Base-by-base conservation (phyloP, 139 green algal genomes). In the Protoeuglena noctilucae region DNA sequence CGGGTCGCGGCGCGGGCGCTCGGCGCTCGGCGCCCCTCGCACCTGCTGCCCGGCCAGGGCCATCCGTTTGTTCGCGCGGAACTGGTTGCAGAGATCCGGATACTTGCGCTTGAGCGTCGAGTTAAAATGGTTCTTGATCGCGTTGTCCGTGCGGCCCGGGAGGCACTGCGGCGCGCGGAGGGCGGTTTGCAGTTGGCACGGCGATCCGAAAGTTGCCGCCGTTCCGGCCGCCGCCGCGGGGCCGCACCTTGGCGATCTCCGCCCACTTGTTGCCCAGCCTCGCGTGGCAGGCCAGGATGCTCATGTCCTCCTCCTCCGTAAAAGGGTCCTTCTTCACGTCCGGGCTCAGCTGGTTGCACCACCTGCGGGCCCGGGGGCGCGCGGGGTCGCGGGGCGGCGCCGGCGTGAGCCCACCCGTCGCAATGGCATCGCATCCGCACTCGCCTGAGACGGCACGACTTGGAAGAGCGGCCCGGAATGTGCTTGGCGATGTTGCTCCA, bases 251-350 rank as follows among this genome's bases (percentile, higher is more conserved):
- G 34, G 34, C 34, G 34, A 43, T 43, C 9, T 43, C 34, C 34
- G 34, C 34, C 34, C 34, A 43, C 9, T 12, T 7, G 60, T 77
- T 77, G 22, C 71, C 71, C 14, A 62, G 31, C 48, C 53, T 43
- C 12, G 22, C 24, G 57, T 81, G 72, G 34, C 27, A 61, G 26
- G 57, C 54, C 34, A 71, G 55, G 22, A 73, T 40, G 43, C 9
- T 54, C n/a, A 16, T 26, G 39, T 72, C 72, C 60, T 83, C 75
- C 54, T 77, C 69, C 17, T 57, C 31, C 1, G 56, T 70, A 61
- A 77, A 83, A 1, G 67, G 61, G 19, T 73, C 69, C 24, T 64
- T 73, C 56, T 72, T 74, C 34, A 71, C 60, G 40, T 54, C 53
- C 7, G 64, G 64, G n/a, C 47, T 60, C 0, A 71, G 53, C 58